Base-by-base conservation (phyloP, 208 protist genomes). In the Eutreptiella sp. region DNA sequence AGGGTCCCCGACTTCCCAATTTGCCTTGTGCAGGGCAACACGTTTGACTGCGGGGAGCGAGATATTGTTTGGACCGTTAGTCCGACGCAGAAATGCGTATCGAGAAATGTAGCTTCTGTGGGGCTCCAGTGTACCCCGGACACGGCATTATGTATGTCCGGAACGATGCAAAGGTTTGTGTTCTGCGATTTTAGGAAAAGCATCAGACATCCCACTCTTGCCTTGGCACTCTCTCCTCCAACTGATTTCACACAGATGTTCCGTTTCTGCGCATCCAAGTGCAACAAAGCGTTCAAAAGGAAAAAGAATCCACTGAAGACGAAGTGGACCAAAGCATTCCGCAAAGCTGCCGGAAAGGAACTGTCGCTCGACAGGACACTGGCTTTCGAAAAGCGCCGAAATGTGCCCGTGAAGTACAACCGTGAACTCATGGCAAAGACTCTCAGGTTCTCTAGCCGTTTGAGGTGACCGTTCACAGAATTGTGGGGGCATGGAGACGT, bases 251-350 rank as follows among this genome's bases (percentile, higher is more conserved):
- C 11, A 34, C 52, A 84, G 75, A 46, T 76, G 5, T 96, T 97
- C 63, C 47, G 77, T 26, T 99, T 99, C 70, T 99, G 97, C 71
- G 76, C 90, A 23, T 92, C 82, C 41, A 99, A 99, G 80, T 99
- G 97, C 80, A 84, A 94, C 59, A 97, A 95, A 68, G 91, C 92
- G 79, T 99, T 99, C 73, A 96, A 98, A 68, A 92, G 95, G 84
- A 99, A 99, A 76, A 85, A 92, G 58, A 99, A 99, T 70, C 97
- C 98, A 36, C 90, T 96, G 71, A 98, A 98, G 76, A 77, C 97
- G 19, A 82, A 87, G 61, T 99, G 97, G 97, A 99, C 97, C 23
- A 99, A 99, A 80, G 96, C 97, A 29, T 99, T 95, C 81, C 82
- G 98, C 34, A 93, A 89, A 70, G 77, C 92, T 0, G 79, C 84